These are phyloP conservation scores for Cystobasidium sp. DNA, from an alignment of 1,284 basidiomycete species.

Conservation along the genomic window DNA sequence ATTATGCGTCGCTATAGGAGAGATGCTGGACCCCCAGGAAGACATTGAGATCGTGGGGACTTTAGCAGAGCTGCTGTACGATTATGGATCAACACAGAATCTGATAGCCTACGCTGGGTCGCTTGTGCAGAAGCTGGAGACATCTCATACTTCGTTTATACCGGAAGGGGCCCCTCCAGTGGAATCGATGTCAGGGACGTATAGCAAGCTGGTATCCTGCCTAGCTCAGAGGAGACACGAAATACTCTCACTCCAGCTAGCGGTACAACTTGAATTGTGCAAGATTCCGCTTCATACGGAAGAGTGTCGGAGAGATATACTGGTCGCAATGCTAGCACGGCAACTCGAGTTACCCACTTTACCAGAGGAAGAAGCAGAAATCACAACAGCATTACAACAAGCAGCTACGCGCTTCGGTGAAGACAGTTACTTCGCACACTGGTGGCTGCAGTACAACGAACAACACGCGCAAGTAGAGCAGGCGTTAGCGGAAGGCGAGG, in stretches of 20 bases:
- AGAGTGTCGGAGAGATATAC: background rate
- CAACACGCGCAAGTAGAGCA: background rate
- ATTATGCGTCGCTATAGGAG: background rate
- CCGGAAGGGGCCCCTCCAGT: too few species aligned
- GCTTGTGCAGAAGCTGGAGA: background rate
- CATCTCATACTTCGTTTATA: background rate
- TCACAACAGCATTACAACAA: background rate
- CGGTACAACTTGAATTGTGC: background rate
- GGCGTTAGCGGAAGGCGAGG: background rate
- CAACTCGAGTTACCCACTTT: too few species aligned
- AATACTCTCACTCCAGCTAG: background rate
- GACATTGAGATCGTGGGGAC: background rate
- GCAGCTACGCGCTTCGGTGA: background rate
- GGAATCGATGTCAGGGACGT: background rate
- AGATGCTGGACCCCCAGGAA: background rate
- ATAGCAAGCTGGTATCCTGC: background rate
- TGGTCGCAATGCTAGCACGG: background rate
- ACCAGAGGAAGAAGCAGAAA: background rate
- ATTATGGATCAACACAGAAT: background rate
- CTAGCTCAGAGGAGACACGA: background rate
- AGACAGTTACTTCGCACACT: background rate
- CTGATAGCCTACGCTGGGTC: background rate
- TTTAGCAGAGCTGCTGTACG: background rate
- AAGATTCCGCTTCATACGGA: background rate
- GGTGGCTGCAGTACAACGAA: background rate